phyloP scores from a whole-genome alignment of 2,329 filamentous ascomycete species.

The Cercospora citrullina region DNA sequence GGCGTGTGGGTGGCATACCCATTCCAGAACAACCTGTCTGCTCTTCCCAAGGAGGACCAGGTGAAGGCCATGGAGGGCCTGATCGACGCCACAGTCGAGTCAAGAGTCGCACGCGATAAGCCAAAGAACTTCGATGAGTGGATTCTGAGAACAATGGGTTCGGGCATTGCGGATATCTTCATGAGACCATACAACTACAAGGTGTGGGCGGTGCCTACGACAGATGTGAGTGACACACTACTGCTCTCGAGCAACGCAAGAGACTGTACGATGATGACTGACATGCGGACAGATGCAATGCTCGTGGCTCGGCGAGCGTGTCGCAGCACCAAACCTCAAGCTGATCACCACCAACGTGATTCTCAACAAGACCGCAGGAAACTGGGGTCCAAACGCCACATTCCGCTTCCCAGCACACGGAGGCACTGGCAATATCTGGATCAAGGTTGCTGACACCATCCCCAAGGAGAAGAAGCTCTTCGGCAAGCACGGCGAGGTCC shows the following conservation, averaged over 20 bases:
- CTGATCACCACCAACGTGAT: constrained; percentile 90
- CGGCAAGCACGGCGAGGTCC: constrained; percentile 79
- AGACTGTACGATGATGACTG: background rate
- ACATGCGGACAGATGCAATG: constrained; percentile 83
- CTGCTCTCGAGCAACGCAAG: background rate
- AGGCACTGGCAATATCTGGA: constrained; percentile 98
- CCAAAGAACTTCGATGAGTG: constrained; percentile 97
- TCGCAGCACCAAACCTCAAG: constrained; percentile 95
- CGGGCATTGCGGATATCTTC: constrained; percentile 89
- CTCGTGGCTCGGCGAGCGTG: constrained; percentile 96
- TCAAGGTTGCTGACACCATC: constrained; percentile 88
- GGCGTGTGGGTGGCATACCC: constrained; percentile 96
- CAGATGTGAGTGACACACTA: constrained; percentile 66
- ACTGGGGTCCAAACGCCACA: constrained; percentile 97
- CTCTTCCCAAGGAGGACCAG: constrained; percentile 96
- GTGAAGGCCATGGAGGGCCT: constrained; percentile 91
- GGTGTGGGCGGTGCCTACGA: constrained; percentile 98
- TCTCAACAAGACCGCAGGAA: constrained; percentile 90
- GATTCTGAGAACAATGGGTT: constrained; percentile 90
- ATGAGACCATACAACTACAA: constrained; percentile 99
- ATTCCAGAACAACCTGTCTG: constrained; percentile 99
- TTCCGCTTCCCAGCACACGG: constrained; percentile 97
- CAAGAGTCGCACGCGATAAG: constrained; percentile 83
- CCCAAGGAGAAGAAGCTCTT: constrained; percentile 90
- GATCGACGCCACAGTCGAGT: constrained; percentile 89